Evolutionary conservation across 148 eudicot species (phyloP), one percentile per base, ranked within the genome.

Genomic region (Rhododendron vialii): DNA sequence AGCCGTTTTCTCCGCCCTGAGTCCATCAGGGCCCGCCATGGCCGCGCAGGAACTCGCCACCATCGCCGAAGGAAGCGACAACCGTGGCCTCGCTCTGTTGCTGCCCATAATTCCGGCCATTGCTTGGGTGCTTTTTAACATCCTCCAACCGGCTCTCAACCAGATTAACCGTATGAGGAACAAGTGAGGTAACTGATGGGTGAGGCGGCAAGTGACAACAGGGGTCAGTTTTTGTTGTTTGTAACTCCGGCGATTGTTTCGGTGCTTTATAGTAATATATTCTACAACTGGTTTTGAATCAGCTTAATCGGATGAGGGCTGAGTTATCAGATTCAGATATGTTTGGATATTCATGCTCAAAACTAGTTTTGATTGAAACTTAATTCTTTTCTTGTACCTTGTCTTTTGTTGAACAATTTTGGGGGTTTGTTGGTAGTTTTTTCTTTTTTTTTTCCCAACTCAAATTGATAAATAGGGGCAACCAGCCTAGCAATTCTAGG

Each of bases 111-210:
- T 95, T 76, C 99, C 99, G 17, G 99, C 99, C 53, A 82, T 95
- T 5, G 98, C 93, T 24, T 96, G 99, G 99, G 98, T 95, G 38
- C 91, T 95, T 0, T 96, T 73, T 89, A 96, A 96, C 92, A 96
- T 95, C 43, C 86, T 95, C 1, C 99, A 94, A 74, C 99, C 99
- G 9, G 94, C 99, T 0, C 90, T 96, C n/a, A 95, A 96, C 90
- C 98, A 95, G 88, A 48, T 96, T 28, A 91, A 96, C 90, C 87
- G 75, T 22, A 95, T 96, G 98, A 92, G 91, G 88, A 92, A 86
- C 88, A 86, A 86, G 85, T 22, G 95, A 94, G 63, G 45, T 92
- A 41, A 93, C 91, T 87, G 38, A 88, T 81, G 22, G 41, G 41
- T 41, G 7, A 41, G 43, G 43, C 43, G 43, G 43, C 43, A 0